phyloP scores from a whole-genome alignment of 2,329 filamentous ascomycete genomes.

The Penicillium crustosum region DNA sequence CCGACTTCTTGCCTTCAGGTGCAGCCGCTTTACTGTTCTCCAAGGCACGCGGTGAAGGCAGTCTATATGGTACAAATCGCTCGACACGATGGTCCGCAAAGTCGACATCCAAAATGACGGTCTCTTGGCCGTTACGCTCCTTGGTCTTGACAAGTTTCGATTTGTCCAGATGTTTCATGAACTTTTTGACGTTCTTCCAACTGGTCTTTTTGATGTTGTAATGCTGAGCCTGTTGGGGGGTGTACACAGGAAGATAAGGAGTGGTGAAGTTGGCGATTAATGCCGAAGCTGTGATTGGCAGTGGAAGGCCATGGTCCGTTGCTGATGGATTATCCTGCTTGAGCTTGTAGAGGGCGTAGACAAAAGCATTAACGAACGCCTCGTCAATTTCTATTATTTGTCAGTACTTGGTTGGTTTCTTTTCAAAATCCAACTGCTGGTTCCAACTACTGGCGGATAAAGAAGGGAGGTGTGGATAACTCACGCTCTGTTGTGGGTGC shows the following conservation, averaged over 20 bases:
- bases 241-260: conserved; percentile 64
- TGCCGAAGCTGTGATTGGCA: conserved; percentile 63
- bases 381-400: conserved; percentile 62
- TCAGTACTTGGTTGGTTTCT: conserved; percentile 12
- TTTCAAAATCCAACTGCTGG: background rate
- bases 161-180: conserved; percentile 68
- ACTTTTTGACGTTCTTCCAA: conserved; percentile 70
- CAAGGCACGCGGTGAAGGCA: conserved; percentile 58
- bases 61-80: conserved; percentile 61
- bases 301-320: conserved; percentile 57
- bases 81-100: conserved; percentile 57
- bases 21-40: conserved; percentile 40
- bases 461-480: background rate
- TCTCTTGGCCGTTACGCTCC: conserved; percentile 64
- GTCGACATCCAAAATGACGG: conserved; percentile 64
- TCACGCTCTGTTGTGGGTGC: conserved; percentile 60
- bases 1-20: conserved; percentile 31
- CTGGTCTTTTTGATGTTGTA: conserved; percentile 69
- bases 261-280: conserved; percentile 64
- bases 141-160: conserved; percentile 62
- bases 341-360: conserved; percentile 62
- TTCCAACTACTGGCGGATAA: background rate
- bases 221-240: conserved; percentile 54
- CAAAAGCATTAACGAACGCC: conserved; percentile 63
- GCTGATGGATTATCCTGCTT: conserved; percentile 56